Evolutionary conservation across 2,329 filamentous ascomycete species (phyloP), one percentile per base, ranked within the genome.

Genomic region (Chrysosphaeria jannelii): DNA sequence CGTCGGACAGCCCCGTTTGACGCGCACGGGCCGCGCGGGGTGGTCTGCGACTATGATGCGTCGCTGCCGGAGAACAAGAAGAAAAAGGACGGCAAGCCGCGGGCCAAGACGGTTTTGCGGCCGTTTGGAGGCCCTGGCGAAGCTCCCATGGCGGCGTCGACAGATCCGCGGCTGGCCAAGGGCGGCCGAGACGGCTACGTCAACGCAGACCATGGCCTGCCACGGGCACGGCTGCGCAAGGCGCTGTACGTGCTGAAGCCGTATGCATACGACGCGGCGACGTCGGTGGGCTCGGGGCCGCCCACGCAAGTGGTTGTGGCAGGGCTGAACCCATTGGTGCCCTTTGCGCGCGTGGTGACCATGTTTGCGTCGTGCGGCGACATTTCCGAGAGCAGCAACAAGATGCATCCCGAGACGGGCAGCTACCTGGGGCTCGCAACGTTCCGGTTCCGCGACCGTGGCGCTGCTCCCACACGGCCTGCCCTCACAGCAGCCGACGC

Each of bases 341-440:
- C 75, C 8, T 74, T 89, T 35, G 58, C 63, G 26, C 72, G 75
- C 35, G 57, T 90, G 23, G 61, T 59, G 10, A 61, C 68, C 21
- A 58, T 74, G 25, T 88, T 89, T 39, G 61, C 67, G 10, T 62
- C 59, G 3, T 89, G 71, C 45, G 78, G 78, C 25, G 75, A 90
- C 28, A 79, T 97, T 31, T 69, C 70, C 21, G 71, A 79, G 37
- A 70, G 88, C 35, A 78, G 75, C 37, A 91, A 91, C 39, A 81
- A 88, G 41, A 81, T 88, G 36, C 78, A 97, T 42, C 85, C 85
- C 6, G 69, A 79, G 27, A 93, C 79, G 8, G 85, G 85, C 10
- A 85, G 75, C 37, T 89, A 88, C 39, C 57, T 97, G 8, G 85
- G 85, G 8, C 79, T 97, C 39, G 89, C 75, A 32, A 75, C 76